Base-by-base conservation (phyloP, 139 green algal genomes). In the Picochlorum sp. region DNA sequence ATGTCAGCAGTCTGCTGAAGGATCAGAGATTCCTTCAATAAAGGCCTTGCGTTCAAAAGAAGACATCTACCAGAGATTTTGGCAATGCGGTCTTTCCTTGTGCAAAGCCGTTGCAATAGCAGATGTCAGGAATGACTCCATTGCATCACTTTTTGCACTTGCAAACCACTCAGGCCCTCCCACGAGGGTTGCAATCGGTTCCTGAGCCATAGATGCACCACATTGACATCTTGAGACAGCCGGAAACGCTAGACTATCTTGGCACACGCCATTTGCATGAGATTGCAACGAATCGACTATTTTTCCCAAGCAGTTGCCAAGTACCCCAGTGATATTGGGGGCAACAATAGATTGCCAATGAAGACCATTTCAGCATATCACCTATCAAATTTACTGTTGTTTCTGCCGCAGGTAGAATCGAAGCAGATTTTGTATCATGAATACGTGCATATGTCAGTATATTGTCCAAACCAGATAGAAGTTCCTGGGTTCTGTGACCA, bases 301-400 rank as follows among this genome's bases (percentile, higher is more conserved):
- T 16, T 69, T 72, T 2, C 78, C 80, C 58, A 90, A 60, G 6
- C 88, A 65, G 34, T 82, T 80, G 61, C 89, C 82, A 38, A 83
- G 66, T 7, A 88, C 65, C 6, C 84, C 84, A 81, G 77, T 49
- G 13, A 75, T 41, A 41, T 75, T 51, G 21, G 69, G 60, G 20
- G 69, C 62, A 32, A 75, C 70, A 4, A 54, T 45, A 23, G 69
- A 63, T 18, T 18, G 63, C 62, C 16, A 21, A 18, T 15, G 68
- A 45, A 20, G 74, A 68, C 83, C 83, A 90, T 3, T 34, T 37
- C 20, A 80, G 38, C 47, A 88, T 62, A 63, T 86, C 76, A 8
- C 62, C 24, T 34, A 85, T 50, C 65, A 86, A 79, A 9, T 63
- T 61, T 67, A 77, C 70, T 8, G 69, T 66, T 47, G 70, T 75